These are phyloP conservation scores for Trametes elegans DNA, from an alignment of 768 basidiomycete genomes.

Conservation along the genomic window DNA sequence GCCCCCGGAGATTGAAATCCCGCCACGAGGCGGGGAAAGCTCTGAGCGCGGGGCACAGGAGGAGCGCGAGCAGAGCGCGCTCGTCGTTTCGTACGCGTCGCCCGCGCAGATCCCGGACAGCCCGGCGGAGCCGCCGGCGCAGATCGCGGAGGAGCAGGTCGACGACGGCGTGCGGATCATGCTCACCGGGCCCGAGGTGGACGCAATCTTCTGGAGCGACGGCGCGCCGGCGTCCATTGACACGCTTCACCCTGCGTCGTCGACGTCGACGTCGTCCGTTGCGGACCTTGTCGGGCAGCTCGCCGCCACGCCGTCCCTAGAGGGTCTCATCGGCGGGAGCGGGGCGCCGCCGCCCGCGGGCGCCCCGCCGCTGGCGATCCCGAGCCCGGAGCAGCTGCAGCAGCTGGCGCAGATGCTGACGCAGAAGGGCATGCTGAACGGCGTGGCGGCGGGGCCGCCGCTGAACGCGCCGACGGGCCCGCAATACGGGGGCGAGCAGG, in stretches of 20 bases:
- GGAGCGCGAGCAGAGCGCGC: slow-evolving; percentile 72
- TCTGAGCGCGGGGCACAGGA: slow-evolving; percentile 70
- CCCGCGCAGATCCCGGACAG: slow-evolving; percentile 73
- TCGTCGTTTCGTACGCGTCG: slow-evolving; percentile 73
- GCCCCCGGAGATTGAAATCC: slow-evolving; percentile 52
- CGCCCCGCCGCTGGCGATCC: slow-evolving; percentile 37
- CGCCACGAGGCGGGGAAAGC: slow-evolving; percentile 63
- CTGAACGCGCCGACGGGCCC: slow-evolving; percentile 19
- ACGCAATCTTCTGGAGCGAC: slow-evolving; percentile 63
- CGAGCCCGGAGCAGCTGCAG: slow-evolving; percentile 63
- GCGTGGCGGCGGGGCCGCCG: slow-evolving; percentile 9
- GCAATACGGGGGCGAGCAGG: slow-evolving; percentile 19
- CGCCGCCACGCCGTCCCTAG: slow-evolving; percentile 41
- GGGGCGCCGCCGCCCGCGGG: slow-evolving; percentile 31
- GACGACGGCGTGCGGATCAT: slow-evolving; percentile 62
- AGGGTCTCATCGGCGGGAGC: slow-evolving; percentile 40
- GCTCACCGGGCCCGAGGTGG: slow-evolving; percentile 67
- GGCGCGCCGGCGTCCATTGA: slow-evolving; percentile 26
- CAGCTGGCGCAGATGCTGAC: slow-evolving; percentile 42
- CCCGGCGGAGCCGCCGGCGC: slow-evolving; percentile 63
- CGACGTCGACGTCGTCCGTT: slow-evolving; percentile 47
- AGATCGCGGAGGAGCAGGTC: slow-evolving; percentile 66
- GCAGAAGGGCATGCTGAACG: slow-evolving; percentile 12
- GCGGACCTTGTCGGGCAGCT: slow-evolving; percentile 71
- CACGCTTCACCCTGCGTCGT: slow-evolving; percentile 28